These are phyloP conservation scores for Capronia coronata DNA, from an alignment of 2,329 filamentous ascomycete genomes.

Conservation along the genomic window DNA sequence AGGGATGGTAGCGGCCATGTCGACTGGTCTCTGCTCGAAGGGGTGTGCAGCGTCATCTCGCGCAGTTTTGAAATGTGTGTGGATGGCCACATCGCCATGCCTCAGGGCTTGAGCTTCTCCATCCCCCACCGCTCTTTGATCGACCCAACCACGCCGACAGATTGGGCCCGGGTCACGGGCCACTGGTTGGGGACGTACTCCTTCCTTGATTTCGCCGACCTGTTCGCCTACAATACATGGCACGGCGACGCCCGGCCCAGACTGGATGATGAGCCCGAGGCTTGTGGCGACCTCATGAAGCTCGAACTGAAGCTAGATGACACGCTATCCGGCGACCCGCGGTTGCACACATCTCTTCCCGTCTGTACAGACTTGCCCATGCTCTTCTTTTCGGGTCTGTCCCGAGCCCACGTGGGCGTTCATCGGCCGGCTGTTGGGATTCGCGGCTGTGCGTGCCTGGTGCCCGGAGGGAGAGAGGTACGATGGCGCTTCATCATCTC, in stretches of 20 bases:
- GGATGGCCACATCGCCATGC: slow-evolving; percentile 17
- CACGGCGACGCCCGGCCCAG: slow-evolving; percentile 10
- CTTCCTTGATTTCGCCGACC: slow-evolving; percentile 26
- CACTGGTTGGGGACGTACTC: slow-evolving; percentile 27
- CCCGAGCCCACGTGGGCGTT: slow-evolving; percentile 12
- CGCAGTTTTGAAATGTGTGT: slow-evolving; percentile 23
- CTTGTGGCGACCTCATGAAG: slow-evolving; percentile 28
- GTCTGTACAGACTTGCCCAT: slow-evolving; percentile 20
- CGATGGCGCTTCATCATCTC: slow-evolving; percentile 28
- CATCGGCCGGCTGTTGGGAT: slow-evolving; percentile 20
- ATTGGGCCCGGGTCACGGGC: slow-evolving; percentile 27
- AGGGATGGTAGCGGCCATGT: slow-evolving; percentile 24
- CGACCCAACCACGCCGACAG: slow-evolving; percentile 19
- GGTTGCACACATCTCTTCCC: slow-evolving; percentile 20
- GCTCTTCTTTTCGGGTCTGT: slow-evolving; percentile 27
- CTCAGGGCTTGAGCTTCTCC: slow-evolving; percentile 27
- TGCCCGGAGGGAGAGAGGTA: slow-evolving; percentile 25
- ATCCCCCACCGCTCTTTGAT: slow-evolving; percentile 25
- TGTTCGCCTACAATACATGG: slow-evolving; percentile 24
- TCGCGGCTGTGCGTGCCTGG: slow-evolving; percentile 20
- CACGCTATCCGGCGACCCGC: slow-evolving; percentile 16
- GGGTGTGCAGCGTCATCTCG: slow-evolving; percentile 20
- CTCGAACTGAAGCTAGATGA: slow-evolving; percentile 25
- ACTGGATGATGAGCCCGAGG: slow-evolving; percentile 25
- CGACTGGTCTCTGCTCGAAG: slow-evolving; percentile 27